These are phyloP conservation scores for Thuidium tamariscinum DNA, from an alignment of 225 moss, liverwort and hornwort species.

Conservation along the genomic window DNA sequence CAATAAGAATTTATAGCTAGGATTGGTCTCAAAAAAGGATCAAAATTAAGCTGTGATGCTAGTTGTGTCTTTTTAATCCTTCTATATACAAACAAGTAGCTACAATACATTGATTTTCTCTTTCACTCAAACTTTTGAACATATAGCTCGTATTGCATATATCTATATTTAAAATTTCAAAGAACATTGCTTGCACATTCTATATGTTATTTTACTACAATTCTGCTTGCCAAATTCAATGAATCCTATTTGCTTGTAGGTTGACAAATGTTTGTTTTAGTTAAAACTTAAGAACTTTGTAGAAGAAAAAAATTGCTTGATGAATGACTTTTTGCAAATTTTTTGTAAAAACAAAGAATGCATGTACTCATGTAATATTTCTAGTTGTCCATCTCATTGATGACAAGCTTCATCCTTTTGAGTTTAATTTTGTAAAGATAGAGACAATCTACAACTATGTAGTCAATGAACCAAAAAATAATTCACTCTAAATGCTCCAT, in stretches of 20 bases:
- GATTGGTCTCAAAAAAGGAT: no score
- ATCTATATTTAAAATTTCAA: neutral
- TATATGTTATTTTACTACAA: neutral
- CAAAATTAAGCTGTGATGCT: neutral
- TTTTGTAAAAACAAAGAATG: neutral
- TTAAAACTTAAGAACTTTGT: neutral
- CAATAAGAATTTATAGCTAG: no score
- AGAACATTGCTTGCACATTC: fast-evolving
- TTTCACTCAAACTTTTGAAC: neutral
- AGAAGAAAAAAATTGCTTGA: neutral
- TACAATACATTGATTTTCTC: neutral
- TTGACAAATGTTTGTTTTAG: neutral
- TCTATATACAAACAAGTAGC: no score
- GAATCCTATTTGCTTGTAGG: neutral
- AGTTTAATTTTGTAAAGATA: neutral
- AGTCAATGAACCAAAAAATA: neutral
- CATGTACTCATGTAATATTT: neutral
- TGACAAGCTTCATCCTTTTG: neutral
- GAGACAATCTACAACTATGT: no score
- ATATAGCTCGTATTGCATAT: fast-evolving
- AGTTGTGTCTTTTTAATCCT: no score
- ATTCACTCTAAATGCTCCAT: neutral
- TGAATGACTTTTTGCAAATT: neutral
- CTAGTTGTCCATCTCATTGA: neutral
- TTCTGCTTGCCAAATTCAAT: neutral